Evolutionary conservation across 2,329 filamentous ascomycete genomes (phyloP), one percentile per base, ranked within the genome.

Genomic region (Blastomyces parvus): DNA sequence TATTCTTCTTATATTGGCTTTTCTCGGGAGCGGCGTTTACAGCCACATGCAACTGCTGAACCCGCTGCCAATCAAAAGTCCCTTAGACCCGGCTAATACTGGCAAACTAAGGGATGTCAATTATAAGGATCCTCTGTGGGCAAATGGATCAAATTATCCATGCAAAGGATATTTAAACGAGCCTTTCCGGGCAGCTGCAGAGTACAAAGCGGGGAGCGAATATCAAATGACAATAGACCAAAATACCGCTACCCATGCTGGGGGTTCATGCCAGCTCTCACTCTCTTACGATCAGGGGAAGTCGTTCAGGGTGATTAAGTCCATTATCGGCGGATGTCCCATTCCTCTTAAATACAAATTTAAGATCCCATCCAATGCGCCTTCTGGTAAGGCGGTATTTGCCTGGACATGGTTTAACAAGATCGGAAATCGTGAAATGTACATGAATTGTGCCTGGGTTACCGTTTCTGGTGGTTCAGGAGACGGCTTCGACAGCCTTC

Each of bases 371-470:
- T 74, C 77, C 2, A 85, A 88, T 67, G 84, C 85, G 0, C 84
- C 85, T 13, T 64, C 80, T 75, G 75, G 83, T 2, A 70, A 86
- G 36, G 87, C 85, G 63, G 74, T 93, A 57, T 83, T 93, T 60
- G 85, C 86, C 46, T 93, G 90, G 90, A 86, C 85, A 25, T 90
- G 87, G 87, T 88, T 89, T 78, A 91, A 91, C 80, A 79, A 59
- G 6, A 44, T 88, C 53, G 90, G 89, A 1, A 66, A 66, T 44
- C 52, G 66, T 7, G 66, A 67, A 38, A 67, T 67, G 66, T 94
- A 94, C 82, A 91, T 91, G 87, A 90, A 91, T 77, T 94, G 90
- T 71, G 89, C 89, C 7, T 81, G 84, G 61, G 83, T 92, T 68
- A 85, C 83, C 66, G 86, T 92, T 38, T 70, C 75, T 1, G 73